These are phyloP conservation scores for Xylaria sp. DNA, from an alignment of 2,329 filamentous ascomycete species.

Conservation along the genomic window DNA sequence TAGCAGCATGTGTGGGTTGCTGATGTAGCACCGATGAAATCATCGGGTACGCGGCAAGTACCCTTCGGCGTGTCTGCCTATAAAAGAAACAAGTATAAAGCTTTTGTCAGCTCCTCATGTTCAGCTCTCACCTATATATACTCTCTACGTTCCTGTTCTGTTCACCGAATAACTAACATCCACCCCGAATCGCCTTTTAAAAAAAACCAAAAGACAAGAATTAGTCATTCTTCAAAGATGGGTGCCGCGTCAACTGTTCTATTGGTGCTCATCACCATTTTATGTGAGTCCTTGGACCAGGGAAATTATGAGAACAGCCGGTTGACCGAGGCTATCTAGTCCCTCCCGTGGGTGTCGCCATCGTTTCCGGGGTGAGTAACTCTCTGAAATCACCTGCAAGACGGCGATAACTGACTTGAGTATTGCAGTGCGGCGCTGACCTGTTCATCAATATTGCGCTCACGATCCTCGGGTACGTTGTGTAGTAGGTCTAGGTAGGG, in stretches of 20 bases:
- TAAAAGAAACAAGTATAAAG: conserved; percentile 7
- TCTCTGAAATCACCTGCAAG: too few relatives aligned
- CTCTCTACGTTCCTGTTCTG: not conserved
- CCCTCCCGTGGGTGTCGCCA: conserved; percentile 71
- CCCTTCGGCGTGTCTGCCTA: not conserved
- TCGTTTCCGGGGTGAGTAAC: conserved; percentile 62
- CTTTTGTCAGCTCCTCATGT: not conserved
- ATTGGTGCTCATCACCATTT: conserved; percentile 62
- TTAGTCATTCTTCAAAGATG: conserved; percentile 51
- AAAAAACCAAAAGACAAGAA: not conserved
- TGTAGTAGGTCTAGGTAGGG: conserved; percentile 12
- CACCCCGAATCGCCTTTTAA: not conserved
- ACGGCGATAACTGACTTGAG: too few relatives aligned
- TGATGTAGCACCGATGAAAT: conserved; percentile 10
- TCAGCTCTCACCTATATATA: not conserved
- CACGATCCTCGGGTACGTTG: conserved; percentile 68
- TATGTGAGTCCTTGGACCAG: conserved; percentile 57
- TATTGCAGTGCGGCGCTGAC: conserved; percentile 64
- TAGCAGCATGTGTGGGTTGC: not conserved
- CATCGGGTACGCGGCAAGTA: conserved; percentile 12
- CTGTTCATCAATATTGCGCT: conserved; percentile 74
- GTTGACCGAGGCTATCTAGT: conserved; percentile 56
- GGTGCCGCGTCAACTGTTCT: conserved; percentile 60
- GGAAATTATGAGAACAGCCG: conserved; percentile 10
- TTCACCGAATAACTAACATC: not conserved